These are phyloP conservation scores for Xylariaceae sp. DNA, from an alignment of 2,329 filamentous ascomycete species.

Conservation along the genomic window DNA sequence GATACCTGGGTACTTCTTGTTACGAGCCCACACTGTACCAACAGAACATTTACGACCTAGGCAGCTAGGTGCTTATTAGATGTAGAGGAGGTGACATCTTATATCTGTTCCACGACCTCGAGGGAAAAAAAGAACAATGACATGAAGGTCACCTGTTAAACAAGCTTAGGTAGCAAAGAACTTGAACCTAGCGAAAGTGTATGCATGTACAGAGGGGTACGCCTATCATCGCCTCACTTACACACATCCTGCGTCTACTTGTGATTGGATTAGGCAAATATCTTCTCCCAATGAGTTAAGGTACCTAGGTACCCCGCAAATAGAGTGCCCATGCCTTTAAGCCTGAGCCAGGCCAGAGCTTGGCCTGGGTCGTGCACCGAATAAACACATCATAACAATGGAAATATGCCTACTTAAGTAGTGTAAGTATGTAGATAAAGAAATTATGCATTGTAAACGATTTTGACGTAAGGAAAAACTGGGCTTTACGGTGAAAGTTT, in stretches of 20 bases:
- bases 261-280: not conserved
- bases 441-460: too few species aligned
- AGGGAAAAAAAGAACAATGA: not conserved
- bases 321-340: too few species aligned
- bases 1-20: constrained; percentile 2
- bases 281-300: not conserved
- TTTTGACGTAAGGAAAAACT: too few species aligned
- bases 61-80: too few species aligned
- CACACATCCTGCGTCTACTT: not conserved
- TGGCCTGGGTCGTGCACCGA: too few species aligned
- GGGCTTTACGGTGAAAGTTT: too few species aligned
- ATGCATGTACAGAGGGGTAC: not conserved
- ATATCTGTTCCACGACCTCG: not conserved
- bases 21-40: not conserved
- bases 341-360: too few species aligned
- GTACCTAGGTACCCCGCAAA: too few species aligned
- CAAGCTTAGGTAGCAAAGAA: not conserved
- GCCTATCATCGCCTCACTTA: not conserved
- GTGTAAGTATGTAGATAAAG: too few species aligned
- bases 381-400: too few species aligned
- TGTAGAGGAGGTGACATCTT: not conserved
- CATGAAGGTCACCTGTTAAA: not conserved
- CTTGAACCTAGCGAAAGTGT: not conserved
- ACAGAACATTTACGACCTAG: too few species aligned
- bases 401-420: too few species aligned